Conservation (phyloP, 1,139 yeast genomes). For the Geotrichum reessii region DNA sequence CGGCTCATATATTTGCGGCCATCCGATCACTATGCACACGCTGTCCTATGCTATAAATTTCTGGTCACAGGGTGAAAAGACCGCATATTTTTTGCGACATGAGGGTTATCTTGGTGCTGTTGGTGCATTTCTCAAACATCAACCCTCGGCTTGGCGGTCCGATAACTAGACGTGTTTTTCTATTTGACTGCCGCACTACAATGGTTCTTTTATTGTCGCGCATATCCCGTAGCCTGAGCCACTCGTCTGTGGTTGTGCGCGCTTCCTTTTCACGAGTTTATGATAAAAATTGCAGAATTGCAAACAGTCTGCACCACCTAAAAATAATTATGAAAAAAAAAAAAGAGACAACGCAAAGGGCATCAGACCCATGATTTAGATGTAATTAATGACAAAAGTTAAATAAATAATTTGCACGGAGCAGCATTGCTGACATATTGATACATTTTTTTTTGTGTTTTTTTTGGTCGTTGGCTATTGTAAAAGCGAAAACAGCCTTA, state of each 20-base stretch:
- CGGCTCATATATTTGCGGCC: slow-evolving; percentile 91
- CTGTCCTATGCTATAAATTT: slow-evolving; percentile 88
- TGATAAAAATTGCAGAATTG: not conserved
- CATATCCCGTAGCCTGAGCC: not conserved
- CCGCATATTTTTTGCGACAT: slow-evolving; percentile 86
- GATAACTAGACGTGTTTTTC: not conserved
- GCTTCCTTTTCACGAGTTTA: not conserved
- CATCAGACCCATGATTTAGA: not conserved
- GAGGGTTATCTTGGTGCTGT: slow-evolving; percentile 96
- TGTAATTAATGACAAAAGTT: not conserved
- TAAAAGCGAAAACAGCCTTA: not conserved
- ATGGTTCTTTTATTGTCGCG: not conserved
- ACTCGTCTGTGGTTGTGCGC: not conserved
- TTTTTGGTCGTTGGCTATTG: not conserved
- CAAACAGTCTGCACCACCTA: not conserved
- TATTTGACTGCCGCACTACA: not conserved
- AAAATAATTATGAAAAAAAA: not conserved
- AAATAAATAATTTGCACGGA: not conserved
- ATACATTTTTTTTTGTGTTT: not conserved
- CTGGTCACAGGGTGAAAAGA: slow-evolving; percentile 93
- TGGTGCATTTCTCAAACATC: slow-evolving; percentile 74
- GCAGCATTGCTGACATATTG: not conserved
- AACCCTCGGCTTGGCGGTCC: slow-evolving; percentile 38
- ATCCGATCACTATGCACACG: slow-evolving; percentile 91
- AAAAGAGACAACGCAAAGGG: not conserved